phyloP scores from a whole-genome alignment of 75 land plant species.

The Azolla pinnata region DNA sequence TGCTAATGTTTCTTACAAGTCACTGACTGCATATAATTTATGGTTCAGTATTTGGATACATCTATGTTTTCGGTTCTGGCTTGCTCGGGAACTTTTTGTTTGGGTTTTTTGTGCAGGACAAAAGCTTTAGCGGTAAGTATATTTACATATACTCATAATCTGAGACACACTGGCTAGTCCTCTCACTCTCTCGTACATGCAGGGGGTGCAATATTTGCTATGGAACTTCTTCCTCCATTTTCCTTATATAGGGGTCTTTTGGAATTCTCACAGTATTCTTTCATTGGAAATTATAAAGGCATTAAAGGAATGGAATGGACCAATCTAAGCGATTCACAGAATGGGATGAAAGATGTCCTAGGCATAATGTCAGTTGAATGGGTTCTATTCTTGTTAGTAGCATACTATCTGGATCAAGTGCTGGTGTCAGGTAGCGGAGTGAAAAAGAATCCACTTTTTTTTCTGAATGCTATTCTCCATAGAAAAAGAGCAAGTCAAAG shows the following conservation, averaged over 20 bases:
- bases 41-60: conserved; percentile 63
- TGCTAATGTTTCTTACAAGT: not conserved
- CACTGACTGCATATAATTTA: conserved; percentile 2
- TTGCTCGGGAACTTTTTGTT: conserved; percentile 64
- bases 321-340: conserved; percentile 41
- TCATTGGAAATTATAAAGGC: conserved; percentile 40
- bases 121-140: conserved; percentile 65
- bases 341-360: conserved; percentile 55
- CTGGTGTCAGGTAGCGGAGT: conserved; percentile 40
- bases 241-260: conserved; percentile 73
- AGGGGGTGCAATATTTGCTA: conserved; percentile 56
- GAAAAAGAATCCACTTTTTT: conserved; percentile 52
- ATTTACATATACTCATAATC: not conserved
- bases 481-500: conserved; percentile 1
- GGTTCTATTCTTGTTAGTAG: conserved; percentile 42
- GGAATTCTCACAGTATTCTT: conserved; percentile 64
- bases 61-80: conserved; percentile 72
- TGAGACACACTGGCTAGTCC: not conserved
- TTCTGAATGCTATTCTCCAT: conserved; percentile 28
- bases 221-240: conserved; percentile 89
- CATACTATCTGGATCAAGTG: conserved; percentile 66
- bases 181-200: conserved; percentile 8
- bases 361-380: conserved; percentile 70
- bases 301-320: conserved; percentile 69
- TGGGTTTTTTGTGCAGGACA: conserved; percentile 52